Evolutionary conservation across 129 eudicot genomes (phyloP).

Genomic region (Daucus carota): DH1_v3.0 NC_030382.2:47102001-47102500

Average conservation of each 20-base stretch:
- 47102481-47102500: neutral
- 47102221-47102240: slow-evolving; percentile 34
- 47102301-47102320: neutral
- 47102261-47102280: neutral
- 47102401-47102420: neutral
- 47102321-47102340: slow-evolving; percentile 1
- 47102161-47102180: slow-evolving; percentile 82
- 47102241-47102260: neutral
- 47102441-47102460: neutral
- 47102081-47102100: neutral
- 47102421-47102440: neutral
- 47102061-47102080: too few species aligned
- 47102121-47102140: neutral
- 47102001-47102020: too few species aligned
- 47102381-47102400: slow-evolving; percentile 87
- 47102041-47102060: neutral
- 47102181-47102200: slow-evolving; percentile 73
- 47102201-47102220: slow-evolving; percentile 85
- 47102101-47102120: neutral
- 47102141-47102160: slow-evolving; percentile 52
- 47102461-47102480: neutral
- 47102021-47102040: neutral
- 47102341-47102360: slow-evolving; percentile 95
- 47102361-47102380: slow-evolving; percentile 94
- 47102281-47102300: neutral